Percentiles rank a stretch among this genome's conserved stretches.
Conservation (phyloP, 768 basidiomycete species). For the Naematelia aurantialba region DNA sequence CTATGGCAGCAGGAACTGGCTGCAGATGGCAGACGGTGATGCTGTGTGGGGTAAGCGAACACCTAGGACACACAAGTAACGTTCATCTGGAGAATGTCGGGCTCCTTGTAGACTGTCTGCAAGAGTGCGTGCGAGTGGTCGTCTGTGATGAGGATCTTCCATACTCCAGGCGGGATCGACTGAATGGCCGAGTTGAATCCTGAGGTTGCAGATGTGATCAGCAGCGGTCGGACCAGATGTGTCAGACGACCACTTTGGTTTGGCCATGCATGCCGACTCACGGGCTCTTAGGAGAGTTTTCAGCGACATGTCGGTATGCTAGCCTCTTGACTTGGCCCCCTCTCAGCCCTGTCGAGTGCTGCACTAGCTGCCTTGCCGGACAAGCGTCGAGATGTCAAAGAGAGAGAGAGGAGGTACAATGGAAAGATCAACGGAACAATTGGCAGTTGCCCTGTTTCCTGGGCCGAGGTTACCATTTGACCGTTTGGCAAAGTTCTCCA, state of each 20-base stretch:
- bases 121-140: slow-evolving; percentile 82
- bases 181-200: slow-evolving; percentile 45
- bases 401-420: slow-evolving; percentile 1
- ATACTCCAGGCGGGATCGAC: slow-evolving; percentile 65
- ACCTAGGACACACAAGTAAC: slow-evolving; percentile 80
- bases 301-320: slow-evolving; percentile 29
- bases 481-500: background rate
- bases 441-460: background rate
- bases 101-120: slow-evolving; percentile 80
- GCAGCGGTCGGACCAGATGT: background rate
- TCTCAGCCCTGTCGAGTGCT: too few relatives aligned
- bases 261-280: slow-evolving; percentile 12
- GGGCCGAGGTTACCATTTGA: too few relatives aligned
- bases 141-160: slow-evolving; percentile 98
- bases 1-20: too few relatives aligned
- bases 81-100: slow-evolving; percentile 92
- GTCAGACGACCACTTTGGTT: slow-evolving; percentile 4
- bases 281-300: slow-evolving; percentile 37
- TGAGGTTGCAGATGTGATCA: slow-evolving; percentile 4
- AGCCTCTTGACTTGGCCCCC: background rate
- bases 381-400: background rate
- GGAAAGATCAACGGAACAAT: background rate
- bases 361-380: too few relatives aligned
- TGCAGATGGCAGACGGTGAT: too few relatives aligned
- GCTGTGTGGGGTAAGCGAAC: too few relatives aligned